Evolutionary conservation across 192 early-diverging fungal species (phyloP), one percentile per base, ranked within the genome.

Genomic region (Phycomyces nitens): DNA sequence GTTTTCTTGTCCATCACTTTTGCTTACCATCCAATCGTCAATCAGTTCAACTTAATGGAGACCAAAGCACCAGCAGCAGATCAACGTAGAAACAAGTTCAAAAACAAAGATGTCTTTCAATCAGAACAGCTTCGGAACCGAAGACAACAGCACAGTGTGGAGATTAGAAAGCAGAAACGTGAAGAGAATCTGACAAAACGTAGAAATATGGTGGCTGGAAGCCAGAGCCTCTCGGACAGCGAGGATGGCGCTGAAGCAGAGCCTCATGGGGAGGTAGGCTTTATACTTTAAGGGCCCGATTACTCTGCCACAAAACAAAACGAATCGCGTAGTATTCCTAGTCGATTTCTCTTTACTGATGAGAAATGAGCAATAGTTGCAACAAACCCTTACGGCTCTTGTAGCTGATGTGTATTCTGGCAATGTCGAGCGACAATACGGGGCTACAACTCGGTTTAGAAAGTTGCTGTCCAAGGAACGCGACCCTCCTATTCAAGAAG

Each of bases 91-190:
- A 62, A 60, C 38, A 47, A 72, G 56, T 91, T 83, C 78, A 91
- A 92, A 74, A 85, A 87, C 77, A 81, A 86, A 54, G 80, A 83
- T 58, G 66, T 73, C 43, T 80, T 82, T 65, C 68, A 70, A 11
- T 38, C 60, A n/a, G 81, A 82, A 18, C 67, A 77, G 20, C 57
- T 83, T 14, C 55, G 82, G 54, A 68, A 81, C 29, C 59, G 67
- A n/a, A 70, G 81, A 64, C 70, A 76, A 42, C 70, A 74, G 23
- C 70, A 71, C 20, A 68, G 65, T 22, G 72, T 83, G 21, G 80
- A 81, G 58, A 66, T 82, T 58, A 65, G 80, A 51, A 78, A 78
- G 22, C 73, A 82, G 49, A 68, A 70, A 47, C 69, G 80, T 50
- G 80, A 81, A 26, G 74, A 76, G 15, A 68, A 75, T 53, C 57